Evolutionary conservation across 1,284 basidiomycete genomes (phyloP), one percentile per base, ranked within the genome.

Genomic region (Pascua sp.): DNA sequence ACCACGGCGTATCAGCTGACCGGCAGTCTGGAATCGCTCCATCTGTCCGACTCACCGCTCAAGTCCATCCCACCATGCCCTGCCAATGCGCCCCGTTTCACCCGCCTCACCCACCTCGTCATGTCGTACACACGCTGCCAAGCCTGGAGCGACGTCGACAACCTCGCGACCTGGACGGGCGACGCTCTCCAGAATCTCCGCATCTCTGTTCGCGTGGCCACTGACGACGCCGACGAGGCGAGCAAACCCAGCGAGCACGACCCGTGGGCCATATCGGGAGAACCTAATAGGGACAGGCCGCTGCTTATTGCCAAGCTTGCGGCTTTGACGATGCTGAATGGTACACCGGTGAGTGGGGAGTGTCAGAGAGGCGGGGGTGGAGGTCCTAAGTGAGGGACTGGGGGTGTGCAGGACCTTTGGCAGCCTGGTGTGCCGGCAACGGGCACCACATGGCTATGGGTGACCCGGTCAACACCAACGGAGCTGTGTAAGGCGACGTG

Each of bases 241-340:
- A 24, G 17, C n/a, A 42, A 49, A 16, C 41, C 39, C n/a, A 47
- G 24, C 46, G 13, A 46, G 42, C 51, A 16, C 4, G 51, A 52
- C 10, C 56, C 51, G 10, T 45, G 62, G 74, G 41, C 10, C 42
- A 52, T 57, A 37, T 43, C 51, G 1, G 47, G 51, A 11, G 43
- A 57, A 15, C 37, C 51, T 7, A 16, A 32, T 2, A 18, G 38
- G 10, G 79, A 78, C 56, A 77, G 85, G 70, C 79, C 84, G 0
- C 43, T 91, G 65, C 76, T 83, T 43, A 85, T 95, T 59, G 88
- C 90, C 47, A 85, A 83, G 68, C 80, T 95, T 5, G 82, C 86
- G 5, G 79, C 79, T 11, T 81, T 96, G 36, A 67, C 70, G 11
- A 69, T 70, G 38, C 82, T 96, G 42, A 43, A 65, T 72, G 56